Evolutionary conservation across 2,329 filamentous ascomycete species (phyloP).

Genomic region (Penicillium sp.): DNA sequence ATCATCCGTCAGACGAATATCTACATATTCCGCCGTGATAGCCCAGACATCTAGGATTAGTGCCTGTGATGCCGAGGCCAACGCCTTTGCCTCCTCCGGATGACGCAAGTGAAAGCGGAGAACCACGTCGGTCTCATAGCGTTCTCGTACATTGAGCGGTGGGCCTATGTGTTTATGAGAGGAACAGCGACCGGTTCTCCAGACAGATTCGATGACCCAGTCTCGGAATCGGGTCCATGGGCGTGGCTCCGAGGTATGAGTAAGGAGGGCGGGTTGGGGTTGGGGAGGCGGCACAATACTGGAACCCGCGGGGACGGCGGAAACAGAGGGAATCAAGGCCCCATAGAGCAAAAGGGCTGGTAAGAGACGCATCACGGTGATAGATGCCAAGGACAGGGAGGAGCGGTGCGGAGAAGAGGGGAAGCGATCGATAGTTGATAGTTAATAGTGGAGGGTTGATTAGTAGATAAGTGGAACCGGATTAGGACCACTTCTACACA

Average conservation of each 20-base stretch:
- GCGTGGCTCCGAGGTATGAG: conserved; percentile 29
- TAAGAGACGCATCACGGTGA: conserved; percentile 20
- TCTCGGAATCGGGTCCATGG: conserved; percentile 44
- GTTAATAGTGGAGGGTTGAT: not conserved
- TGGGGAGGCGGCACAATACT: conserved; percentile 32
- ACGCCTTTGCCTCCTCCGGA: conserved; percentile 64
- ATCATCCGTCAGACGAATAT: conserved; percentile 75
- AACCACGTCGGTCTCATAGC: conserved; percentile 80
- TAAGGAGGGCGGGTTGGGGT: conserved; percentile 25
- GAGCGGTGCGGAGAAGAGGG: conserved; percentile 9
- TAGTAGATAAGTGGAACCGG: not conserved
- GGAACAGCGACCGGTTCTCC: conserved; percentile 35
- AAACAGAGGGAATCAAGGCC: conserved; percentile 20
- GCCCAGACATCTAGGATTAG: conserved; percentile 91
- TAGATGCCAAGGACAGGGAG: not conserved
- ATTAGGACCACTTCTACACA: not conserved
- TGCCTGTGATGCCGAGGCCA: conserved; percentile 70
- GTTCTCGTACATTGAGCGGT: conserved; percentile 43
- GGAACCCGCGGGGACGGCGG: conserved; percentile 38
- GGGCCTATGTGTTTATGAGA: conserved; percentile 26
- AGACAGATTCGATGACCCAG: conserved; percentile 45
- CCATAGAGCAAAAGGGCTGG: conserved; percentile 19
- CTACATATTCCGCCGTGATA: conserved; percentile 75
- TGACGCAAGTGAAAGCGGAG: conserved; percentile 79
- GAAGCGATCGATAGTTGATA: conserved; percentile 15